A percentile compares a stretch with the other conserved stretches of the same genome.
Conservation (phyloP, 192 early-diverging fungal genomes). For the Jimgerdemannia lactiflua region DNA sequence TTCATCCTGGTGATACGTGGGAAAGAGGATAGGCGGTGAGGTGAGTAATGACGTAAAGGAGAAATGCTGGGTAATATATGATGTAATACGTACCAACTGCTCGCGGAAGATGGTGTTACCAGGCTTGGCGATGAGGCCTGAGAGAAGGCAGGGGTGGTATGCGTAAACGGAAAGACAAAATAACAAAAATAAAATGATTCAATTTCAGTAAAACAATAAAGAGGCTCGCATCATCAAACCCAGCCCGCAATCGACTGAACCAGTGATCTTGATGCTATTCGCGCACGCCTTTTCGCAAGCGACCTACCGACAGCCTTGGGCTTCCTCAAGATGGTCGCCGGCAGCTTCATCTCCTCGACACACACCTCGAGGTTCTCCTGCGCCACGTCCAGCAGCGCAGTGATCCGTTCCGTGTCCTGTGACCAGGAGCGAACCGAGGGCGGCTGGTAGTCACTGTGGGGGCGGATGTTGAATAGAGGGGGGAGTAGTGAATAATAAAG, state of each 20-base stretch:
- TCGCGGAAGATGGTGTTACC: conserved; percentile 63
- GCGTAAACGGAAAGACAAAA: not conserved
- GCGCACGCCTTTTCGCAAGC: not conserved
- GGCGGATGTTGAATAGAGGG: too few relatives aligned
- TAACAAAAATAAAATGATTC: not conserved
- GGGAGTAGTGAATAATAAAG: not conserved
- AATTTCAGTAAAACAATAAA: too few relatives aligned
- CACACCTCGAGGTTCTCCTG: conserved; percentile 60
- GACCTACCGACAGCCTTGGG: conserved; percentile 66
- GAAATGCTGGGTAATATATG: not conserved
- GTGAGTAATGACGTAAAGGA: not conserved
- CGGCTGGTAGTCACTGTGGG: conserved; percentile 39
- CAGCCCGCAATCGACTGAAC: too few relatives aligned
- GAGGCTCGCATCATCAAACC: too few relatives aligned
- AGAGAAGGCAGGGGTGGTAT: not conserved
- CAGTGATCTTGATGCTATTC: not conserved
- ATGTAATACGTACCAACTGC: conserved; percentile 46
- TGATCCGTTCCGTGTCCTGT: conserved; percentile 39
- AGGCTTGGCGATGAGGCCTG: conserved; percentile 53
- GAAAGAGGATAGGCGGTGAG: not conserved
- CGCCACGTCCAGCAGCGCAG: conserved; percentile 72
- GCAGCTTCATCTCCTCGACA: conserved; percentile 63
- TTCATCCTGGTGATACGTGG: conserved; percentile 57
- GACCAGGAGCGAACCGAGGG: conserved; percentile 46
- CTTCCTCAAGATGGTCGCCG: conserved; percentile 71